These are phyloP conservation scores for Rhynchosporium secalis DNA, from an alignment of 2,329 filamentous ascomycete species.

Conservation along the genomic window DNA sequence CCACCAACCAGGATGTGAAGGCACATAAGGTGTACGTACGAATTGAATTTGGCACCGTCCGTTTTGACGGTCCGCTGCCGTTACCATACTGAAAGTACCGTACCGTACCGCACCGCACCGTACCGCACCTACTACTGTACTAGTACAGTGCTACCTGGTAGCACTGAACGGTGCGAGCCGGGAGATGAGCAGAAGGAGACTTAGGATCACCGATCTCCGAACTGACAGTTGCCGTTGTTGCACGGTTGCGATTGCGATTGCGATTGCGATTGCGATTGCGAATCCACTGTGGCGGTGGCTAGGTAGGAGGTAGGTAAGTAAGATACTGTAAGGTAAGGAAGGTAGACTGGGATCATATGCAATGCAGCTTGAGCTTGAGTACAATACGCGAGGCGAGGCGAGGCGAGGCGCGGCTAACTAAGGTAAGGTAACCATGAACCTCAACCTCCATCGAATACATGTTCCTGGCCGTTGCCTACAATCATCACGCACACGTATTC, in stretches of 20 bases:
- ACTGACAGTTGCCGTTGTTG: not conserved
- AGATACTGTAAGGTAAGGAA: too few relatives aligned
- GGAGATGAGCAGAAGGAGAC: too few relatives aligned
- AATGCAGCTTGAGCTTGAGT: not conserved
- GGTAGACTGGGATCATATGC: too few relatives aligned
- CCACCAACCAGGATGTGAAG: too few relatives aligned
- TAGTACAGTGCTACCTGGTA: too few relatives aligned
- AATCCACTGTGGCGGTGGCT: not conserved
- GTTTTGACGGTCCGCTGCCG: not conserved
- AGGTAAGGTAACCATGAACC: not conserved
- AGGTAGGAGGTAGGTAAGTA: too few relatives aligned
- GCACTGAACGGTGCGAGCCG: too few relatives aligned
- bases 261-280: not conserved
- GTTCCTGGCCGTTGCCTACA: conserved; percentile 6
- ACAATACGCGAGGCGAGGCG: conserved; percentile 3
- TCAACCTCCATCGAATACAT: not conserved
- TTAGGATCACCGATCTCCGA: too few relatives aligned
- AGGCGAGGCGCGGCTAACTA: too few relatives aligned
- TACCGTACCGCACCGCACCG: not conserved
- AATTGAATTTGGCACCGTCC: too few relatives aligned
- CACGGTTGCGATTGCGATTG: not conserved
- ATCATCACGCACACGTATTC: conserved; percentile 12
- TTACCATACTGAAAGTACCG: conserved; percentile 5
- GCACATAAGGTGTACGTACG: too few relatives aligned
- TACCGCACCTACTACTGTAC: too few relatives aligned